Evolutionary conservation across 306 rosid species (phyloP).

Genomic region (Neltuma alba): DNA sequence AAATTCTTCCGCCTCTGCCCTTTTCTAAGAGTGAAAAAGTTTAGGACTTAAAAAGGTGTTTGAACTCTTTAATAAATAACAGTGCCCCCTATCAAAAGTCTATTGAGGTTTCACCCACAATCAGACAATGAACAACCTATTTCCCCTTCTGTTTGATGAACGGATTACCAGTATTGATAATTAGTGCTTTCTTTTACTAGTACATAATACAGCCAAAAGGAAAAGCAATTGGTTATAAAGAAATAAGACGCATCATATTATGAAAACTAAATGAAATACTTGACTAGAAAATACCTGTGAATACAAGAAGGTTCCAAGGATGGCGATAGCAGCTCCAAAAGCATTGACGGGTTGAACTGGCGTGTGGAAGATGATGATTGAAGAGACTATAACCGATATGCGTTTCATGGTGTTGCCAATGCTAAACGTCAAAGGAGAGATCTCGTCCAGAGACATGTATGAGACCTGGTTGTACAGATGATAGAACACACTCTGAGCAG

Average conservation of each 20-base stretch:
- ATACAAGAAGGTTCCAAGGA: constrained; percentile 92
- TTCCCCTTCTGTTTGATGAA: neutral
- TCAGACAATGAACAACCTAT: neutral
- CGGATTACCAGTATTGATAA: neutral
- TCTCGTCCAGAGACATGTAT: constrained; percentile 96
- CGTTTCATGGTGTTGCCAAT: constrained; percentile 99
- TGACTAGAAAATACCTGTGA: constrained; percentile 71
- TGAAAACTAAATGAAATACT: neutral
- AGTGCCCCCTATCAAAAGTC: neutral
- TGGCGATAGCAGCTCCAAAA: constrained; percentile 93
- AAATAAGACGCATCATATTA: neutral
- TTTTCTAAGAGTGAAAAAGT: neutral
- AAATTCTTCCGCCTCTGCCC: neutral
- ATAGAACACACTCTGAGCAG: constrained; percentile 92
- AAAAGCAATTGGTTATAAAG: neutral
- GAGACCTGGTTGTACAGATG: constrained; percentile 98
- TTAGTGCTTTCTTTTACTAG: neutral
- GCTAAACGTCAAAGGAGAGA: constrained; percentile 97
- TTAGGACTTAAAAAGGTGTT: neutral
- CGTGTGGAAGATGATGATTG: constrained; percentile 91
- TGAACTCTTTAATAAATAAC: neutral
- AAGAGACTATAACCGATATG: constrained; percentile 91
- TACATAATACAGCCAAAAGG: constrained; percentile 5
- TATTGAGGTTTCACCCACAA: neutral
- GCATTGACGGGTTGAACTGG: constrained; percentile 97